Percentiles rank a stretch among this genome's conserved stretches.
These are phyloP conservation scores for Pichia sp. DNA, from an alignment of 1,139 yeast genomes.

Conservation along the genomic window DNA sequence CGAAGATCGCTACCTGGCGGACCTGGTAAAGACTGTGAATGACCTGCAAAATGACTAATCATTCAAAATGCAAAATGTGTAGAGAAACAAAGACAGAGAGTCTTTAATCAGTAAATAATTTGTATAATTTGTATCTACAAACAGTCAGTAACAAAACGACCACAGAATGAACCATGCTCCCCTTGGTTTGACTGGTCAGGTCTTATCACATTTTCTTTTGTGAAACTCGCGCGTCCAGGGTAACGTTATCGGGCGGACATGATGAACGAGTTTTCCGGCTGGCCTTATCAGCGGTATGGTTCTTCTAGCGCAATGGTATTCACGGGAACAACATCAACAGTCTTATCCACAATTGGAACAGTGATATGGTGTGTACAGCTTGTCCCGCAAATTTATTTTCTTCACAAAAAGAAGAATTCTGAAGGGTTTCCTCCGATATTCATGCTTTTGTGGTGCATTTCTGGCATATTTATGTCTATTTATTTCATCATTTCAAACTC, in stretches of 20 bases:
- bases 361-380: constrained; percentile 51
- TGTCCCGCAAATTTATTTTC: constrained; percentile 41
- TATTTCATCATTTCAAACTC: constrained; percentile 45
- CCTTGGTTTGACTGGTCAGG: too few relatives aligned
- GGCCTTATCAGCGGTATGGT: too few relatives aligned
- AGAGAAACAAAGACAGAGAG: too few relatives aligned
- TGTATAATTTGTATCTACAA: neutral
- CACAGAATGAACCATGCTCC: too few relatives aligned
- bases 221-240: too few relatives aligned
- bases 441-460: constrained; percentile 51
- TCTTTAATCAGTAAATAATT: neutral
- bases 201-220: too few relatives aligned
- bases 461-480: constrained; percentile 48
- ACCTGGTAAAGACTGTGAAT: neutral
- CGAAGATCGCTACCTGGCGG: constrained; percentile 3
- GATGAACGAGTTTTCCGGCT: too few relatives aligned
- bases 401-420: constrained; percentile 41
- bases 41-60: neutral
- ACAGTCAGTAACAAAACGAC: too few relatives aligned
- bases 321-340: constrained; percentile 31
- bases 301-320: constrained; percentile 9
- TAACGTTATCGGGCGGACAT: too few relatives aligned
- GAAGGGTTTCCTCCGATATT: constrained; percentile 53
- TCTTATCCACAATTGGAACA: constrained; percentile 46
- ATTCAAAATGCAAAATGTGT: too few relatives aligned